phyloP scores from a whole-genome alignment of 371 early-diverging fungal genomes.

The Haplosporangium sp. region DNA sequence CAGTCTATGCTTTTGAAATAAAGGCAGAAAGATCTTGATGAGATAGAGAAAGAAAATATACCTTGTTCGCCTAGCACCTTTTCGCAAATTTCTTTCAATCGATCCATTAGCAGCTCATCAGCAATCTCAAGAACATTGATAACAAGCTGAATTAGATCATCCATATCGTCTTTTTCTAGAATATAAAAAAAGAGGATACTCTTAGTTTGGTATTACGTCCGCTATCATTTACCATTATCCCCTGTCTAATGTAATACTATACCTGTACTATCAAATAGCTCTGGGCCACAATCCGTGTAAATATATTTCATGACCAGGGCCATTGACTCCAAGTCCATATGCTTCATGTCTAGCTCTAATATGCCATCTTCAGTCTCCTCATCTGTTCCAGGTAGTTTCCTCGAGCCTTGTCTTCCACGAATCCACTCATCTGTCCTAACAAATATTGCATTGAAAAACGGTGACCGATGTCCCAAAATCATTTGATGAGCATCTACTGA shows the following conservation, averaged over 20 bases:
- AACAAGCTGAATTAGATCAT: slow-evolving; percentile 65
- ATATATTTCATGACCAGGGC: slow-evolving; percentile 63
- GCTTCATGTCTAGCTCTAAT: slow-evolving; percentile 61
- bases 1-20: background rate
- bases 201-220: too few relatives aligned
- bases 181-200: too few relatives aligned
- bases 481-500: slow-evolving; percentile 64
- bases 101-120: slow-evolving; percentile 71
- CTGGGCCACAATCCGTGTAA: slow-evolving; percentile 62
- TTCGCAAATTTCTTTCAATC: slow-evolving; percentile 69
- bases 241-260: background rate
- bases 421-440: slow-evolving; percentile 67
- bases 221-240: background rate
- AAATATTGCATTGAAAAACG: slow-evolving; percentile 73
- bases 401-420: slow-evolving; percentile 42
- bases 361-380: background rate
- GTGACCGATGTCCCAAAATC: slow-evolving; percentile 71
- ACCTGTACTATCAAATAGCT: slow-evolving; percentile 58
- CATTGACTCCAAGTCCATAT: slow-evolving; percentile 62
- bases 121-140: slow-evolving; percentile 70
- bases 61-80: slow-evolving; percentile 59
- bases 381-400: background rate
- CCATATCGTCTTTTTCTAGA: slow-evolving; percentile 56
- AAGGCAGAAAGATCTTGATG: background rate
- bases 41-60: background rate